Conservation (phyloP, 2,329 filamentous ascomycete species). For the Colletotrichum noveboracense region DNA sequence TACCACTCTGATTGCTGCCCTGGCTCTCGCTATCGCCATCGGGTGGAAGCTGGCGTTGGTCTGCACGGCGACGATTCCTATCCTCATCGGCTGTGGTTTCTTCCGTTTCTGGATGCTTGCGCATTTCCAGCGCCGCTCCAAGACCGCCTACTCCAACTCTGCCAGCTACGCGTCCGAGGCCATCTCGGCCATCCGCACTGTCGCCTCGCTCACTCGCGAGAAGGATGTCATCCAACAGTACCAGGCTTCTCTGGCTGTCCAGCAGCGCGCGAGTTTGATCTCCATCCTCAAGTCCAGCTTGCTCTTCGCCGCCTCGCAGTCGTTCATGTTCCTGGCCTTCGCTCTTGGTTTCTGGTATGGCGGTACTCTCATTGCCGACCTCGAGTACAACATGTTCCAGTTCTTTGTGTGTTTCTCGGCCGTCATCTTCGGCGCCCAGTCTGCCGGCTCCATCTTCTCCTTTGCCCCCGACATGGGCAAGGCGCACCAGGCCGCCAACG, state of each 20-base stretch:
- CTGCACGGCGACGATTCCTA: slow-evolving; percentile 77
- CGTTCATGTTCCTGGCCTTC: slow-evolving; percentile 81
- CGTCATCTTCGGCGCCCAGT: slow-evolving; percentile 90
- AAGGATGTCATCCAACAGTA: slow-evolving; percentile 78
- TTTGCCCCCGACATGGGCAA: slow-evolving; percentile 95
- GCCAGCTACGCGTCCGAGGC: slow-evolving; percentile 92
- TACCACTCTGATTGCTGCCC: slow-evolving; percentile 80
- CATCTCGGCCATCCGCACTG: slow-evolving; percentile 91
- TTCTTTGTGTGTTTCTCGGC: slow-evolving; percentile 93
- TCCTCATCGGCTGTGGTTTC: slow-evolving; percentile 83
- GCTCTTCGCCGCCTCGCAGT: slow-evolving; percentile 86
- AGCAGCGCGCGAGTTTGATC: slow-evolving; percentile 70
- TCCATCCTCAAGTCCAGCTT: slow-evolving; percentile 79
- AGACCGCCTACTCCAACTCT: slow-evolving; percentile 78
- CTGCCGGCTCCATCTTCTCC: slow-evolving; percentile 86
- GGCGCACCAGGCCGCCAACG: slow-evolving; percentile 80
- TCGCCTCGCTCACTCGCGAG: slow-evolving; percentile 89
- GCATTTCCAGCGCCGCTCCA: slow-evolving; percentile 79
- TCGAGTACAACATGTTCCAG: slow-evolving; percentile 79
- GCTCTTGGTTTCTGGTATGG: slow-evolving; percentile 95
- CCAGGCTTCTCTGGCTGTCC: slow-evolving; percentile 66
- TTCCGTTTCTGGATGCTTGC: slow-evolving; percentile 86
- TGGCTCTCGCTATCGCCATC: slow-evolving; percentile 72
- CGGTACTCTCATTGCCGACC: slow-evolving; percentile 72
- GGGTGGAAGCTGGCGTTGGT: slow-evolving; percentile 91